Percentiles rank a stretch among this genome's conserved stretches.
Conservation (phyloP, 148 eudicot genomes). For the Rhododendron ferrugineum region DNA sequence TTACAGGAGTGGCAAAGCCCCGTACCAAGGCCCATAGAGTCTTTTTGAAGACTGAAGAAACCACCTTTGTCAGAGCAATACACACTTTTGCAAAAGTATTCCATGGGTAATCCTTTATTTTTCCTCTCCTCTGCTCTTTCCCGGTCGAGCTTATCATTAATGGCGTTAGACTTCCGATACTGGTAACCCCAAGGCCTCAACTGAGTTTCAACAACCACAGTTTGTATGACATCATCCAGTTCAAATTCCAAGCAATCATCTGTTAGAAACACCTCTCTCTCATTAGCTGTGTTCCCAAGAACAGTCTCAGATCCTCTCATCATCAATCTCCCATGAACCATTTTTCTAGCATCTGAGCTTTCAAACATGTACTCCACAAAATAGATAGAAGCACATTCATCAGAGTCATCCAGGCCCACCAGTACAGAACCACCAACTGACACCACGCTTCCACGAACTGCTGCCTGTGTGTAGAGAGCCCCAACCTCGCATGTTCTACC, state of each 20-base stretch:
- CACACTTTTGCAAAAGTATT: constrained; percentile 76
- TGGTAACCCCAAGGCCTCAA: constrained; percentile 72
- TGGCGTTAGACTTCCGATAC: constrained; percentile 58
- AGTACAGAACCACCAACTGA: constrained; percentile 58
- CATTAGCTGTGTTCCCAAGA: constrained; percentile 70
- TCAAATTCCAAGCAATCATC: constrained; percentile 73
- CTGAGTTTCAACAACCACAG: constrained; percentile 42
- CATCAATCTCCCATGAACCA: constrained; percentile 82
- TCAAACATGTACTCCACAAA: constrained; percentile 94
- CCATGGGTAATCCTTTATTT: constrained; percentile 62
- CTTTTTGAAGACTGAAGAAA: constrained; percentile 52
- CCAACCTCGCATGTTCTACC: constrained; percentile 37
- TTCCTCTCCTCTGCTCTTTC: constrained; percentile 85
- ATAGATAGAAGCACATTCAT: constrained; percentile 44
- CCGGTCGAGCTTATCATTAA: constrained; percentile 54
- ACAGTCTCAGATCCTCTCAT: constrained; percentile 68
- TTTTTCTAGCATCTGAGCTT: constrained; percentile 46
- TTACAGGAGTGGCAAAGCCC: constrained; percentile 71
- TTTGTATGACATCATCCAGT: constrained; percentile 49
- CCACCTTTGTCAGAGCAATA: constrained; percentile 89
- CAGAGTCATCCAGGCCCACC: constrained; percentile 42
- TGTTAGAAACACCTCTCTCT: constrained; percentile 83
- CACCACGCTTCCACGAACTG: constrained; percentile 50
- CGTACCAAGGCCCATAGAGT: constrained; percentile 60
- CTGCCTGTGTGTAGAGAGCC: constrained; percentile 50